Evolutionary conservation across 805 yeast species (phyloP).

Genomic region (Teunomyces cretensis): DNA sequence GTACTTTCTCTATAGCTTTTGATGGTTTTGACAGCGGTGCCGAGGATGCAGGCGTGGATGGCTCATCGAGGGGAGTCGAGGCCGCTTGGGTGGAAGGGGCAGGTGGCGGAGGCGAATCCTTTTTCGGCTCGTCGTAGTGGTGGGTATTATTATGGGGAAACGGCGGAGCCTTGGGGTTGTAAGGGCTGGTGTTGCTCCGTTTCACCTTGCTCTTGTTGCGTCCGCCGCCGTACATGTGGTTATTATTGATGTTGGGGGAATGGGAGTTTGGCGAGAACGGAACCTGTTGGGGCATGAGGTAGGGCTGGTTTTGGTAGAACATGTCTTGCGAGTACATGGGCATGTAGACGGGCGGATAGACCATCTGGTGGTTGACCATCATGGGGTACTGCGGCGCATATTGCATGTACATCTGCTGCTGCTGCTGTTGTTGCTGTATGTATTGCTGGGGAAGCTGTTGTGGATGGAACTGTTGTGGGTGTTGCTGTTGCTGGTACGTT

Average conservation of each 20-base stretch:
- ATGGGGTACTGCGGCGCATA: slow-evolving; percentile 10
- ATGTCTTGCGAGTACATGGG: slow-evolving; percentile 14
- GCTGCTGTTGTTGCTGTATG: slow-evolving; percentile 12
- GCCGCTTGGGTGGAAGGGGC: neutral
- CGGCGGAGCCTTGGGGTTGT: slow-evolving; percentile 5
- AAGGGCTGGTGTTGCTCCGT: slow-evolving; percentile 8
- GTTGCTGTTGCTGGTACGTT: slow-evolving; percentile 9
- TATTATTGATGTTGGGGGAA: slow-evolving; percentile 5
- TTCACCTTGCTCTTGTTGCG: slow-evolving; percentile 4
- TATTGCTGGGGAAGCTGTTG: slow-evolving; percentile 13
- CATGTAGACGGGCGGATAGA: slow-evolving; percentile 15
- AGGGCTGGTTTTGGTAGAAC: slow-evolving; percentile 13
- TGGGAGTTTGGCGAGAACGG: slow-evolving; percentile 6
- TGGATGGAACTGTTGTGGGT: slow-evolving; percentile 11
- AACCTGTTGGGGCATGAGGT: slow-evolving; percentile 10
- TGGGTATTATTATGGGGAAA: slow-evolving; percentile 4
- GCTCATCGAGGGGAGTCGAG: neutral
- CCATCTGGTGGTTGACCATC: slow-evolving; percentile 13
- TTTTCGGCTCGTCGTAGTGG: slow-evolving; percentile 4
- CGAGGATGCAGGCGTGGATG: slow-evolving; percentile 2
- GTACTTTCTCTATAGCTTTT: slow-evolving; percentile 4
- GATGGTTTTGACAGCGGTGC: slow-evolving; percentile 4
- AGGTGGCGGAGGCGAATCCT: neutral
- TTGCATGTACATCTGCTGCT: slow-evolving; percentile 12
- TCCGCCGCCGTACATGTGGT: slow-evolving; percentile 5